A percentile compares a stretch with the other conserved stretches of the same genome.
Evolutionary conservation across 2,329 filamentous ascomycete species (phyloP).

Genomic region (Fusarium phyllophilum): DNA sequence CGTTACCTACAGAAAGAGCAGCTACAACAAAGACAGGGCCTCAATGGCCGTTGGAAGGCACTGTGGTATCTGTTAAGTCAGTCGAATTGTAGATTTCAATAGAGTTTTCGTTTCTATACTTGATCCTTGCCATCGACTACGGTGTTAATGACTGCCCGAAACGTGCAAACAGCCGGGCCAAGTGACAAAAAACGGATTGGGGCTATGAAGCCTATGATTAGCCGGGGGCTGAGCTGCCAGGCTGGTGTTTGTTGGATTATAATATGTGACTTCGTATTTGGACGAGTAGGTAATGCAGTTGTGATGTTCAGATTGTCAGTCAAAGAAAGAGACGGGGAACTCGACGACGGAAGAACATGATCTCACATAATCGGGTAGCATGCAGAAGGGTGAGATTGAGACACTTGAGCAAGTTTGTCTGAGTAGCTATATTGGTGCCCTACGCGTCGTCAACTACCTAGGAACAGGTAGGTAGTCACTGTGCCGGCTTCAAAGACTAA

Average conservation of each 20-base stretch:
- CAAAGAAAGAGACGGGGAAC: not conserved
- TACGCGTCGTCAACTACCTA: not conserved
- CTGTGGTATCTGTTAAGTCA: not conserved
- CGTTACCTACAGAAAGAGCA: not conserved
- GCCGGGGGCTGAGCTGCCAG: slow-evolving; percentile 33
- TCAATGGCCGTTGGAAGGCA: not conserved
- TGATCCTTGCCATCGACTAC: not conserved
- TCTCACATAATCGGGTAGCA: slow-evolving; percentile 21
- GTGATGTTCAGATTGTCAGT: not conserved
- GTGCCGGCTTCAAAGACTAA: not conserved
- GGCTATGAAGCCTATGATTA: slow-evolving; percentile 26
- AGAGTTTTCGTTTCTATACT: not conserved
- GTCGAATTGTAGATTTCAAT: not conserved
- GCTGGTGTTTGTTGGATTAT: not conserved
- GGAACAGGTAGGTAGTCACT: not conserved
- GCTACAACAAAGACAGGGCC: not conserved
- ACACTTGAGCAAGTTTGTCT: not conserved
- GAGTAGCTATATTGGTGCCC: not conserved
- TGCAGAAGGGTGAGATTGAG: not conserved
- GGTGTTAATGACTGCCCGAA: not conserved
- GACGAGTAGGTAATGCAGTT: not conserved
- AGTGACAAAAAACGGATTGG: not conserved
- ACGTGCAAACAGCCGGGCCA: not conserved
- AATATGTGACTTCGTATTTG: not conserved
- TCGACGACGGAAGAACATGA: not conserved